Evolutionary conservation across 768 basidiomycete species (phyloP).

Genomic region (Podaxis sp.): DNA sequence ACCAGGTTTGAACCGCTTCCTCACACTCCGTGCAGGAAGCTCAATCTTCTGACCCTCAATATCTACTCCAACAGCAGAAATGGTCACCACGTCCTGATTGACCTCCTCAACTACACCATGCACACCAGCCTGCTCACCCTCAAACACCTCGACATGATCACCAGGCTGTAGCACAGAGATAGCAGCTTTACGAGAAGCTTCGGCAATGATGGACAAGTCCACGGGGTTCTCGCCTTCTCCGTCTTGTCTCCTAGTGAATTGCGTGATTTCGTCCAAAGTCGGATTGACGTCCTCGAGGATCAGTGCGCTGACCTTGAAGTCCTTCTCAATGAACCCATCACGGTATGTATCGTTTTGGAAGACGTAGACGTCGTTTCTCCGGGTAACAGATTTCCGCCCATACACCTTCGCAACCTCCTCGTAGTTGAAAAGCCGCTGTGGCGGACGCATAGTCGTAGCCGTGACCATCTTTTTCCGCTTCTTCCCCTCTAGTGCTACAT

Average conservation of each 20-base stretch:
- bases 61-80: constrained; percentile 79
- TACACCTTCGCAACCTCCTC: constrained; percentile 91
- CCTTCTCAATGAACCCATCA: constrained; percentile 96
- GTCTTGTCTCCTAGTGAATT: constrained; percentile 78
- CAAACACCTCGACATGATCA: constrained; percentile 96
- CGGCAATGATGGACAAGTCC: constrained; percentile 89
- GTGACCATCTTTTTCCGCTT: constrained; percentile 74
- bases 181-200: constrained; percentile 89
- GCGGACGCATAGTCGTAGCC: constrained; percentile 70
- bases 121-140: constrained; percentile 93
- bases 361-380: constrained; percentile 72
- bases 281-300: constrained; percentile 90
- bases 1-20: constrained; percentile 94
- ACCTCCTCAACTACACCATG: constrained; percentile 93
- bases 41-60: constrained; percentile 87
- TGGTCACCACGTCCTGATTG: constrained; percentile 79
- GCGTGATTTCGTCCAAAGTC: constrained; percentile 94
- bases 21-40: constrained; percentile 81
- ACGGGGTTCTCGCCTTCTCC: constrained; percentile 70
- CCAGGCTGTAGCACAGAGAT: constrained; percentile 95
- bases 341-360: constrained; percentile 94
- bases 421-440: constrained; percentile 89
- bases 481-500: constrained; percentile 53
- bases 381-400: constrained; percentile 73
- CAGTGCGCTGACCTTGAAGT: constrained; percentile 79